A percentile compares a stretch with the other conserved stretches of the same genome.
These are phyloP conservation scores for Linnemannia elongata DNA, from an alignment of 192 early-diverging fungal genomes.

Conservation along the genomic window DNA sequence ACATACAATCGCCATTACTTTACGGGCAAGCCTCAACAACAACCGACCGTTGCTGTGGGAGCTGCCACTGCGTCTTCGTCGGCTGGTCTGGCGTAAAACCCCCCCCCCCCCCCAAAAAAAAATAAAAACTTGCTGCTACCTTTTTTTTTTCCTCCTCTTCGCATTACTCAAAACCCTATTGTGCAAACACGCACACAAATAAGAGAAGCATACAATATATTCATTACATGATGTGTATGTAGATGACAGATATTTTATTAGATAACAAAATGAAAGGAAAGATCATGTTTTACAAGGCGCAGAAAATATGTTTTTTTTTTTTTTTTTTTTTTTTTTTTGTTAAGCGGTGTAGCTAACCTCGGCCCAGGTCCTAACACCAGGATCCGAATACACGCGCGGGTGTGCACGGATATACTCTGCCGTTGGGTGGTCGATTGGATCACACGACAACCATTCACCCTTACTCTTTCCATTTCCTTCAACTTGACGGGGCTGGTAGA, in stretches of 20 bases:
- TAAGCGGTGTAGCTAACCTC: not conserved
- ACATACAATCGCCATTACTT: not conserved
- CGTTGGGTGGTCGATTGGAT: slow-evolving; percentile 66
- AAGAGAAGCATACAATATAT: too few species aligned
- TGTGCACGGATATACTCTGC: slow-evolving; percentile 67
- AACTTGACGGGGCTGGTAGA: slow-evolving; percentile 60
- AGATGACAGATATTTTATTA: too few species aligned
- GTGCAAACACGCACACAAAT: too few species aligned
- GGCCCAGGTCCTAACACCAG: not conserved
- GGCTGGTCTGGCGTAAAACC: slow-evolving; percentile 9
- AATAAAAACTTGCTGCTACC: too few species aligned
- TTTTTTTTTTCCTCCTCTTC: too few species aligned
- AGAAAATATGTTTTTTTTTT: too few species aligned
- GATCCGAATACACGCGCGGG: slow-evolving; percentile 65
- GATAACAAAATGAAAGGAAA: too few species aligned
- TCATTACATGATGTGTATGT: too few species aligned
- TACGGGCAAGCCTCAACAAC: not conserved
- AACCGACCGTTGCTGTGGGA: not conserved
- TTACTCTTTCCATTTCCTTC: not conserved
- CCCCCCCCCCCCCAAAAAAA: too few species aligned
- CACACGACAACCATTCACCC: slow-evolving; percentile 60
- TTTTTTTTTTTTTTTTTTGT: not conserved
- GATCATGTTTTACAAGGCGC: too few species aligned
- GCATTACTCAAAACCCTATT: too few species aligned
- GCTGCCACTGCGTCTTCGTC: slow-evolving; percentile 1